Evolutionary conservation across 208 protist species (phyloP).

Genomic region (Balamuthia mandrillaris): DNA sequence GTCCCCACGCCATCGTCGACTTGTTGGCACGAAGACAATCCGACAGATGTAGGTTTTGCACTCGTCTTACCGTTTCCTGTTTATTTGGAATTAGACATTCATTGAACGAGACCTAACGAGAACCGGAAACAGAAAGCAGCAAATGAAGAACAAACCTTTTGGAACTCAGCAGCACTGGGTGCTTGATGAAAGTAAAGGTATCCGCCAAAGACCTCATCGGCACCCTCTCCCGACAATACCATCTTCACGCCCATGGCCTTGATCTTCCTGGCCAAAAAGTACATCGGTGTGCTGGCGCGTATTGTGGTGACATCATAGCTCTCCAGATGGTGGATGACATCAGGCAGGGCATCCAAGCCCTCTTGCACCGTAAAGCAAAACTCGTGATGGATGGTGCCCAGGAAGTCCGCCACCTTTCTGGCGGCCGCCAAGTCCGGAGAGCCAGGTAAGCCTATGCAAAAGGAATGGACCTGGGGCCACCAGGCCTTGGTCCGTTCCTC

Average conservation of each 20-base stretch:
- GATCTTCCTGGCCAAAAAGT: constrained; percentile 80
- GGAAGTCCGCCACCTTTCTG: constrained; percentile 72
- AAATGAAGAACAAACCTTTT: no score
- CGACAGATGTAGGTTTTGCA: constrained; percentile 71
- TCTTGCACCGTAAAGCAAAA: constrained; percentile 83
- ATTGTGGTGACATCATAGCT: constrained; percentile 88
- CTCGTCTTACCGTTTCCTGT: constrained; percentile 20
- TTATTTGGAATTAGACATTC: neutral
- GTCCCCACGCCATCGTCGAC: constrained; percentile 78
- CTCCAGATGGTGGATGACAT: constrained; percentile 85
- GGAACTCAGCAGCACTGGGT: constrained; percentile 72
- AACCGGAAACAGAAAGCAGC: no score
- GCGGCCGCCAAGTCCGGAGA: constrained; percentile 81
- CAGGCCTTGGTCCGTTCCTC: constrained; percentile 54
- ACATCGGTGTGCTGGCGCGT: constrained; percentile 84
- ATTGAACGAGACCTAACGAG: no score
- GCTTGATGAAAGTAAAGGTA: constrained; percentile 86
- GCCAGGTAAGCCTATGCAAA: constrained; percentile 79
- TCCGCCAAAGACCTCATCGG: constrained; percentile 83
- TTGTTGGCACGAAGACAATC: constrained; percentile 87
- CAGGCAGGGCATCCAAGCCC: constrained; percentile 78
- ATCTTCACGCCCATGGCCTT: constrained; percentile 87
- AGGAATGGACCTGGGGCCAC: constrained; percentile 77
- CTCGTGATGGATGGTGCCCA: constrained; percentile 82
- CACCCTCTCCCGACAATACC: constrained; percentile 79